Base-by-base conservation (phyloP, 2,329 filamentous ascomycete species). In the Calonectria montana region DNA sequence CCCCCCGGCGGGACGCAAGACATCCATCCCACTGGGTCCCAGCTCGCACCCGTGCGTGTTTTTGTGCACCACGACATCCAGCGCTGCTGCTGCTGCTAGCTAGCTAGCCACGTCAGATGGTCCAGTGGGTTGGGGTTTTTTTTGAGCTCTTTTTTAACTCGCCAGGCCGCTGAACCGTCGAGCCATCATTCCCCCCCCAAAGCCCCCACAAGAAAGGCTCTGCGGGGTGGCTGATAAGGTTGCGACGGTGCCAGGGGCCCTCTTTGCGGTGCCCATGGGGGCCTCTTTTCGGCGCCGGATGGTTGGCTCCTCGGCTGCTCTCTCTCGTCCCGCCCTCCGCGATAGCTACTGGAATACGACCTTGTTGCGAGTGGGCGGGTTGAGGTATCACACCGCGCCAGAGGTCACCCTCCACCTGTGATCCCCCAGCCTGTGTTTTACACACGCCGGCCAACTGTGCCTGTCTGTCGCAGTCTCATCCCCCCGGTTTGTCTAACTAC, bases 211-310 rank as follows among this genome's bases (percentile, higher is more conserved):
- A 70, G 55, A 62, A 48, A 67, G 63, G 69, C 71, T 76, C 76
- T 67, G 77, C 75, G 76, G 76, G 76, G 75, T 75, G 71, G 67
- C 71, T 78, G 75, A 77, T 73, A 76, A 74, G 67, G 73, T 76
- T 76, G 47, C 50, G 71, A 50, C 69, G 71, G 73, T 67, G 65
- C 41, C 68, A 69, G 65, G 71, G 74, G 27, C 31, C 29, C 31
- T 35, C 31, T 35, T 35, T 35, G 13, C 31, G 7, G 74, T 47
- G 45, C 48, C 39, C 13, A 16, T 43, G 27, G 53, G 57, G 25
- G 39, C 62, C 35, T 65, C 16, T 70, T 63, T 62, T 64, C 35
- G 62, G 59, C 47, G 64, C 23, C 50, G 21, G 23, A 13, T 41
- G 48, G 37, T 27, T 50, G 66, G 57, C 35, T 23, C 12, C 43